Evolutionary conservation across 306 rosid genomes (phyloP), one percentile per base, ranked within the genome.

Genomic region (Quillaja saponaria): DNA sequence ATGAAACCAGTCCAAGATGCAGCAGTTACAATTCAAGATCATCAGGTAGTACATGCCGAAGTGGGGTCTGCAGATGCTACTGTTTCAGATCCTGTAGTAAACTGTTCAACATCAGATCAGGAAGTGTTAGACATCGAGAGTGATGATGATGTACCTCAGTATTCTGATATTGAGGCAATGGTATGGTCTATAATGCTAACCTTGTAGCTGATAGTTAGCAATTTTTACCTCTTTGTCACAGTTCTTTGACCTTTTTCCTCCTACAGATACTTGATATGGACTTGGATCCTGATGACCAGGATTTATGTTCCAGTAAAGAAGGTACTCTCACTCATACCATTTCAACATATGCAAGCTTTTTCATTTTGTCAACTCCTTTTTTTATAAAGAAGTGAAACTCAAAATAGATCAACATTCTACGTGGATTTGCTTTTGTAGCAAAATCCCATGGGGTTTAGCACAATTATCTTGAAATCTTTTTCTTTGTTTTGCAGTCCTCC

Each of bases 81-180:
- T 42, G 71, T 61, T 67, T 49, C 80, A 33, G 80, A 78, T 69
- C 70, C 69, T 67, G 80, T 35, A 62, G 69, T 55, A 72, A 49
- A 67, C 55, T 71, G 78, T 48, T 66, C 60, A 51, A 68, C 63
- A 20, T 56, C 73, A 55, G 83, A 85, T 34, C 89, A 76, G 42
- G 91, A 83, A 28, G 86, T 71, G 46, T 39, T 68, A 63, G 61
- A 59, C 59, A 42, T 81, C 13, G 86, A 85, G 62, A 89, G 95
- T 21, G 97, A 85, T 55, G 90, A 85, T 20, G 97, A 90, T 59
- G 70, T 90, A 48, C 97, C 99, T 55, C 74, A 76, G 71, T 94
- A 76, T 82, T 94, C 99, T 13, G 99, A 94, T 49, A 51, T 94
- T 58, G 99, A 94, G 79, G 97, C 97, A 50, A 81, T 94, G 99